Base-by-base conservation (phyloP, 1,139 yeast species). In the Suhomyces anneliseae region DNA sequence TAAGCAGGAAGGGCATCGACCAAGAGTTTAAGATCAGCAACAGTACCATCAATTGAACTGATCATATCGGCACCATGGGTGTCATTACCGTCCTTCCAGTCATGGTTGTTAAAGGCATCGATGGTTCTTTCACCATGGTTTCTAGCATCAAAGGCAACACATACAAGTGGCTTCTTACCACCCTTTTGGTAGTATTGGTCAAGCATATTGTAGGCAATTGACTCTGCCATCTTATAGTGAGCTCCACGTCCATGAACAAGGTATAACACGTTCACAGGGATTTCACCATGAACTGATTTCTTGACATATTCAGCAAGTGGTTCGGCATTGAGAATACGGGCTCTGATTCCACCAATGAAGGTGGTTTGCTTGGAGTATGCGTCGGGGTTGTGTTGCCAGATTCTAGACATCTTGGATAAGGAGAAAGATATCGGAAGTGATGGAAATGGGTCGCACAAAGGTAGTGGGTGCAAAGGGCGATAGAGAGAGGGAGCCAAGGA, bases 91-190 rank as follows among this genome's bases (percentile, higher is more conserved):
- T 59, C 55, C 0, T 51, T 54, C 86, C 87, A 82, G 32, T 63
- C 65, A 5, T 56, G 43, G 58, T 81, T 81, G 40, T 66, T 66
- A 12, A 38, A 35, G 1, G 51, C 55, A 43, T 73, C 69, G 2
- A 80, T 60, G 8, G 58, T 43, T 38, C 90, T 64, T 35, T 61
- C 62, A 1, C 90, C 90, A 56, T 85, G 90, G 62, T 85, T 84
- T 48, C 85, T 70, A 46, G 68, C 65, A 55, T 85, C 90, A 59
- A 81, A 81, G 0, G 83, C 69, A 10, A 81, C 77, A 42, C 81
- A 76, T 34, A 82, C 65, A 40, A 79, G 58, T 27, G 56, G 55
- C 29, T 57, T 47, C 31, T 57, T 46, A 0, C 51, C 49, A 2
- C 46, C 44, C 43, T 59, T 58, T 26, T 58, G 54, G 42, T 67